Base-by-base conservation (phyloP, 495 filamentous ascomycete genomes). In the Penicillium mononematosum region DNA sequence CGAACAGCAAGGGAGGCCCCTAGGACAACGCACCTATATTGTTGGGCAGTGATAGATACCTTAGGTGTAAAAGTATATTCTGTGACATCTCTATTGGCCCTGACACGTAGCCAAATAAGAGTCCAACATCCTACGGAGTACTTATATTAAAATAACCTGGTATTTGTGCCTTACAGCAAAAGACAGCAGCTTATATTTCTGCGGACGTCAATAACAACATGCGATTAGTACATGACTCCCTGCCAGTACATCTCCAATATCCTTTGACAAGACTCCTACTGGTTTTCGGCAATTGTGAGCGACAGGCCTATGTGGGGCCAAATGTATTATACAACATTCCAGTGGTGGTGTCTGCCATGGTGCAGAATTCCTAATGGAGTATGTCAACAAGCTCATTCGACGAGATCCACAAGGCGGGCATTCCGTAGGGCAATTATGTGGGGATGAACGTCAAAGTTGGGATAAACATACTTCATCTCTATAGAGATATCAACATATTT, bases 401-500 rank as follows among this genome's bases (percentile, higher is more conserved):
- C 5, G 16, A 41, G n/a, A 17, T 39, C 46, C 22, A 27, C 32
- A 55, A 20, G 19, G 19, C 19, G 32, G 31, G 31, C 53, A 55
- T 55, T 55, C 53, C 53, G 20, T 16, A 19, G 32, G n/a, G 14
- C 31, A 47, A 14, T 34, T 55, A 55, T 55, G 53, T 45, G 53
- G 32, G 24, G 29, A 29, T n/a, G 8, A 0, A 16, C 12, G 14
- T 47, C 7, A 36, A 29, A 54, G 20, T 54, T 25, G 31, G 38
- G 19, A 39, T 46, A 47, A 45, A 55, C 27, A 29, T 29, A 9
- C 27, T 29, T 25, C 32, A 47, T n/a, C n/a, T n/a, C n/a, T n/a
- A n/a, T 38, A 16, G 16, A n/a, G 5, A 41, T 25, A 19, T 12
- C 10, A 39, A 27, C 10, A 46, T 27, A 2, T 39, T 32, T 4